phyloP scores from a whole-genome alignment of 257 asterid genomes.

The Coffea canephora region DNA sequence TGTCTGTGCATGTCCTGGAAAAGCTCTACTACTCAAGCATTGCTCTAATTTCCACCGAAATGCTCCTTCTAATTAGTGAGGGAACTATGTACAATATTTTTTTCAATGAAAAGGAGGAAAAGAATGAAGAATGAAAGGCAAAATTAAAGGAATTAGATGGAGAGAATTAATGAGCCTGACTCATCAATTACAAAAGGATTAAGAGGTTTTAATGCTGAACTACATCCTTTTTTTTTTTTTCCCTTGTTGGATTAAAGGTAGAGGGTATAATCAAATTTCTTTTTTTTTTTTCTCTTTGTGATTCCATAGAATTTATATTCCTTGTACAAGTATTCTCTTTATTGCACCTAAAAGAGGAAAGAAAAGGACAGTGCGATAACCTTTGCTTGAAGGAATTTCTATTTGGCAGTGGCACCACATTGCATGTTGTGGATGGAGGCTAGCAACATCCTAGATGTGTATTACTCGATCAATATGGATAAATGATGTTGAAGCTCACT shows the following conservation, averaged over 20 bases:
- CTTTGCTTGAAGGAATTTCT: slow-evolving; percentile 4
- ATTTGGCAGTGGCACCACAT: neutral
- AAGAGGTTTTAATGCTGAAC: neutral
- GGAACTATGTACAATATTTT: neutral
- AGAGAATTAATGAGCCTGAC: too few relatives aligned
- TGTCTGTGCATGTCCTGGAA: too few relatives aligned
- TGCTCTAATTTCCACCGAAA: too few relatives aligned
- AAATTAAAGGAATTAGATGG: neutral
- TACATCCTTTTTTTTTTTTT: neutral
- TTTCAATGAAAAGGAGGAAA: neutral
- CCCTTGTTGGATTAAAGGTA: neutral
- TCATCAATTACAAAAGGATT: neutral
- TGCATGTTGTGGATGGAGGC: neutral
- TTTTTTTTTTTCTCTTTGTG: neutral
- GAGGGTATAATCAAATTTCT: neutral
- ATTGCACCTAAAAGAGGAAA: neutral
- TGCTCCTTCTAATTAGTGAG: neutral
- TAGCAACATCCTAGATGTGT: neutral
- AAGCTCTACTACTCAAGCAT: too few relatives aligned
- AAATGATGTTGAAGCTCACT: neutral
- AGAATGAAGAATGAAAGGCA: neutral
- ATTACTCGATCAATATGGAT: too few relatives aligned
- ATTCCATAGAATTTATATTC: neutral
- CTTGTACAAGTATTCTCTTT: neutral
- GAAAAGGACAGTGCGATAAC: slow-evolving; percentile 2